Evolutionary conservation across 768 basidiomycete species (phyloP).

Genomic region (Phylloporus sp.): DNA sequence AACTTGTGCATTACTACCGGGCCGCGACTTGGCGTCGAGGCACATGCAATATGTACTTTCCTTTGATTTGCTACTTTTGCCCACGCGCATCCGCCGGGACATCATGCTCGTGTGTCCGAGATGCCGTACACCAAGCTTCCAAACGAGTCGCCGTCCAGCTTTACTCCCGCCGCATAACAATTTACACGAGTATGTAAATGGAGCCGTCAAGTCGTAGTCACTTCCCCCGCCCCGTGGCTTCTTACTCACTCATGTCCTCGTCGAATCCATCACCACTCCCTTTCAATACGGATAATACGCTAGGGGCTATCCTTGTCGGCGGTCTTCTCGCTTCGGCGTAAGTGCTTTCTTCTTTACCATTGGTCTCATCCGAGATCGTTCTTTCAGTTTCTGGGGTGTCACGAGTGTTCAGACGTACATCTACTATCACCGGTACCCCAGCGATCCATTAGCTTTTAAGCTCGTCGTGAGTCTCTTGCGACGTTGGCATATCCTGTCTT

Average conservation of each 20-base stretch:
- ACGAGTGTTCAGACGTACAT: slow-evolving; percentile 51
- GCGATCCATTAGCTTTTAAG: slow-evolving; percentile 34
- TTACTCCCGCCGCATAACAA: too few relatives aligned
- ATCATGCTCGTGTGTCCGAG: too few relatives aligned
- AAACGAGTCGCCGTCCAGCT: too few relatives aligned
- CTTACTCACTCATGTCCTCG: slow-evolving; percentile 8
- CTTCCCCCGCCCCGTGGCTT: too few relatives aligned
- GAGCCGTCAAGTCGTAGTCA: too few relatives aligned
- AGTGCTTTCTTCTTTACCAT: slow-evolving; percentile 14
- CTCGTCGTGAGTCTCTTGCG: slow-evolving; percentile 31
- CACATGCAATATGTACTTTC: too few relatives aligned
- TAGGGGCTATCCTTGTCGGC: slow-evolving; percentile 53
- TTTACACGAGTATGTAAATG: too few relatives aligned
- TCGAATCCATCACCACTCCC: slow-evolving; percentile 2
- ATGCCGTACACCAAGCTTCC: too few relatives aligned
- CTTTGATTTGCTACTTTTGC: too few relatives aligned
- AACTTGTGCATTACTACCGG: too few relatives aligned
- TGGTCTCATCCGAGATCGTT: neutral
- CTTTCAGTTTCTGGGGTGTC: slow-evolving; percentile 51
- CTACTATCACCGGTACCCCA: slow-evolving; percentile 39
- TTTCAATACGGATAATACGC: slow-evolving; percentile 40
- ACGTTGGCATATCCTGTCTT: slow-evolving; percentile 9
- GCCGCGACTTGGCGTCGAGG: too few relatives aligned
- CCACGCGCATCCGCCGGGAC: too few relatives aligned
- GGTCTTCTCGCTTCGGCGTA: slow-evolving; percentile 51